Evolutionary conservation across 1,139 yeast species (phyloP), one percentile per base, ranked within the genome.

Genomic region (Trichomonascaceae sp.): DNA sequence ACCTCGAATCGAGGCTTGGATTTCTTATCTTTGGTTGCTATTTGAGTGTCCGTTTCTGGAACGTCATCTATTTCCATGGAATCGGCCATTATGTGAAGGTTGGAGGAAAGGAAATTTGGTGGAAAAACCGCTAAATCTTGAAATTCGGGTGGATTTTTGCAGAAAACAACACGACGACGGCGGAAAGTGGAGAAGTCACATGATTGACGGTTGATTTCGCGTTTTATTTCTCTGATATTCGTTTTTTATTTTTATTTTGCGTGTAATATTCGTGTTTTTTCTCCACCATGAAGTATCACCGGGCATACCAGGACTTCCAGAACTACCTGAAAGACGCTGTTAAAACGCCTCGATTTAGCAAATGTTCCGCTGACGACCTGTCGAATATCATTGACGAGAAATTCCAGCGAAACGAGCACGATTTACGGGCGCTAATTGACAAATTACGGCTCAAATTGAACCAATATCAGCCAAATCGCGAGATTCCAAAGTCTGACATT

Each of bases 1-100:
- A 85, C 83, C 64, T 85, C 89, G 61, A 85, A 84, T 62, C 84
- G 75, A 67, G 80, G 81, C 72, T 77, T 76, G 49, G 63, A 8
- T 18, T 49, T 65, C 51, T 66, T 61, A 57, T 64, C 52, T 72
- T 77, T 76, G 2, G 10, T 6, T 48, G 63, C 43, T 10, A 36
- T 65, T 49, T 66, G 60, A 58, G 64, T 63, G 53, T 51, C 57
- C 30, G 48, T 59, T 51, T 9, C 50, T 24, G 47, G 52, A 15
- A 20, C 36, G 8, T 39, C 49, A 27, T 58, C 61, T 43, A 58
- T 53, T 22, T 58, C 61, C 61, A 58, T 58, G 13, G 54, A 57
- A 50, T 58, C 59, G 24, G 57, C 56, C 59, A 57, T 57, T 13
- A 30, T 50, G 46, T 27, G 32, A 30, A 30, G 15, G 41, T 9